Percentiles rank a stretch among this genome's conserved stretches.
Conservation (phyloP, 75 land plant genomes). For the Pinus taeda region DNA sequence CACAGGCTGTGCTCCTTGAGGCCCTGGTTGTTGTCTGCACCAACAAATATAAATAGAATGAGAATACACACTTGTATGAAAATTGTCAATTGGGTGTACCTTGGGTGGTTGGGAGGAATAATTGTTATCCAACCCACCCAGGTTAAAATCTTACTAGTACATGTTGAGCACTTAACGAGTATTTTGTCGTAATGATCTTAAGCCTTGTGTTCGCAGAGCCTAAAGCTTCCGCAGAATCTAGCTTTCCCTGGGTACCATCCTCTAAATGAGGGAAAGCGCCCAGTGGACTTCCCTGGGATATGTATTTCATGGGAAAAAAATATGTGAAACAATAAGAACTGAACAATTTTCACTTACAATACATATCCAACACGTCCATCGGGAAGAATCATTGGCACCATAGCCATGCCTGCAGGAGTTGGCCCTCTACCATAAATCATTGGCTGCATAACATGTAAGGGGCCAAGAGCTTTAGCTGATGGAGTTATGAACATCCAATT, state of each 20-base stretch:
- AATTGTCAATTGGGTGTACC: background rate
- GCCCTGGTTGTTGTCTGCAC: constrained; percentile 54
- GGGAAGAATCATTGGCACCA: constrained; percentile 95
- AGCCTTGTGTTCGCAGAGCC: constrained; percentile 11
- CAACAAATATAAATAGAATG: background rate
- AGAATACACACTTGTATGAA: background rate
- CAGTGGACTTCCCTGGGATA: background rate
- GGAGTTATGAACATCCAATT: background rate
- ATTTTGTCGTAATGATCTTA: too few relatives aligned
- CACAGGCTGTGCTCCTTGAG: constrained; percentile 15
- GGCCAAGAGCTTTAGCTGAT: background rate
- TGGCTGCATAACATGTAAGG: constrained; percentile 48
- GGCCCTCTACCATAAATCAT: constrained; percentile 82
- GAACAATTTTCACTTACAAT: constrained; percentile 58
- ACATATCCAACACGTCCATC: constrained; percentile 97
- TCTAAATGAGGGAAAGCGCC: background rate
- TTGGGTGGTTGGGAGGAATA: background rate
- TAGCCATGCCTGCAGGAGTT: constrained; percentile 81
- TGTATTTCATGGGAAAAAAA: background rate
- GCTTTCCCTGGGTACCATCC: constrained; percentile 24
- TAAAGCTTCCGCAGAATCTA: constrained; percentile 12
- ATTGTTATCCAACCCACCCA: background rate
- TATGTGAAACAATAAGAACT: background rate
- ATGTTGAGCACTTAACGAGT: too few relatives aligned
- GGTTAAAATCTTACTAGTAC: constrained; percentile 9